Conservation (phyloP, 2,329 filamentous ascomycete species). For the Calonectria naviculata region DNA sequence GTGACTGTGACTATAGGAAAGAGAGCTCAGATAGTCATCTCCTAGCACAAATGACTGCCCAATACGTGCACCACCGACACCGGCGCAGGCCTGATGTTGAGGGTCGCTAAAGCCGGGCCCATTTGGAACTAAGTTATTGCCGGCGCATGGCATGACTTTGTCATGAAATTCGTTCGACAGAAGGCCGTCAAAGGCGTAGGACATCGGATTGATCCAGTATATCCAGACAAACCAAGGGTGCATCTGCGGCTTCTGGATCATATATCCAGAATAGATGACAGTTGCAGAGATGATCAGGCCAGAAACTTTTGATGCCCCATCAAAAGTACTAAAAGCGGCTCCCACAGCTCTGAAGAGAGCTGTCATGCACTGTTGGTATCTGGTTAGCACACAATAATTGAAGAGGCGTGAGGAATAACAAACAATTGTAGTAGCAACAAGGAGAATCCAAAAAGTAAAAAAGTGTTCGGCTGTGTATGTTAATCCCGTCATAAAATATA, state of each 20-base stretch:
- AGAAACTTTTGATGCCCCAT: conserved; percentile 68
- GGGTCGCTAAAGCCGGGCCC: conserved; percentile 55
- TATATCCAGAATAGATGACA: conserved; percentile 73
- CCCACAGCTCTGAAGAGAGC: conserved; percentile 67
- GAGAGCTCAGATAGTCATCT: conserved; percentile 65
- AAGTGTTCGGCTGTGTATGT: conserved; percentile 62
- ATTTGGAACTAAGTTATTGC: conserved; percentile 60
- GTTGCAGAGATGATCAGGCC: conserved; percentile 61
- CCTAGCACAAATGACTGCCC: conserved; percentile 64
- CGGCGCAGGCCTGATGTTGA: conserved; percentile 63
- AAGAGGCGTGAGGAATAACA: too few species aligned
- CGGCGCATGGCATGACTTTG: conserved; percentile 63
- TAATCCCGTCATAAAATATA: conserved; percentile 74
- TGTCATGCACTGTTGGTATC: conserved; percentile 70
- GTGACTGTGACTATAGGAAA: conserved; percentile 64
- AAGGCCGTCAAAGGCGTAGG: conserved; percentile 76
- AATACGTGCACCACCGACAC: conserved; percentile 64
- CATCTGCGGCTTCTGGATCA: conserved; percentile 71
- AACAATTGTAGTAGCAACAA: conserved; percentile 64
- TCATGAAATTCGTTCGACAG: conserved; percentile 78
- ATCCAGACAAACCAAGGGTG: conserved; percentile 73
- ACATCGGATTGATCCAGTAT: conserved; percentile 74
- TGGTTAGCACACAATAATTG: too few species aligned
- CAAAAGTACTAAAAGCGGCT: conserved; percentile 66
- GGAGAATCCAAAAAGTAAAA: conserved; percentile 70